Conservation (phyloP, 495 filamentous ascomycete species). For the Tuber brumale region DNA sequence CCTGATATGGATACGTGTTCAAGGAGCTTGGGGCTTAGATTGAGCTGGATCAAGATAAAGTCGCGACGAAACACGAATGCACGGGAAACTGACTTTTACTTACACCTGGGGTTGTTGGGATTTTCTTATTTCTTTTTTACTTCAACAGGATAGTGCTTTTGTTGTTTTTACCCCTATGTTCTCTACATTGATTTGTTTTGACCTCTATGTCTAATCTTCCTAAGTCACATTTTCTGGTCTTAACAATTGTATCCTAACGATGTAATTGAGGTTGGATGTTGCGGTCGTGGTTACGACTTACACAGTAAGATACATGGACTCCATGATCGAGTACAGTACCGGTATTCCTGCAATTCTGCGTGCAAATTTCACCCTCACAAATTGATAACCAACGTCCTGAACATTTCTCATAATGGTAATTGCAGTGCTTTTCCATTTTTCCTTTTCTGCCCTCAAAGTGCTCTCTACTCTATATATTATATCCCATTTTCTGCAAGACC, state of each 20-base stretch:
- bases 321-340: not conserved
- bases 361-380: not conserved
- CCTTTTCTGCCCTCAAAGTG: not conserved
- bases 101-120: constrained; percentile 38
- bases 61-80: constrained; percentile 43
- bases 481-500: not conserved
- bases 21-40: constrained; percentile 43
- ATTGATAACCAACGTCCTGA: not conserved
- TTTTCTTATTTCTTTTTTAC: constrained; percentile 43
- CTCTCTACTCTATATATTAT: not conserved
- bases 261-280: not conserved
- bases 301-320: constrained; percentile 4
- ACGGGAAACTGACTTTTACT: constrained; percentile 40
- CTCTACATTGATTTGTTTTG: constrained; percentile 18
- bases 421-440: not conserved
- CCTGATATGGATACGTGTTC: constrained; percentile 40
- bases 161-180: constrained; percentile 40
- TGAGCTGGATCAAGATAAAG: constrained; percentile 38
- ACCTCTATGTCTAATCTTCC: constrained; percentile 27
- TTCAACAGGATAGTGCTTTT: constrained; percentile 39
- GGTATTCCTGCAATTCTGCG: not conserved
- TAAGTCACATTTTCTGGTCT: constrained; percentile 15
- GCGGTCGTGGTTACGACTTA: constrained; percentile 13
- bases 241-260: constrained; percentile 16
- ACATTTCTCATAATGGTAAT: not conserved